Evolutionary conservation across 371 early-diverging fungal species (phyloP).

Genomic region (Apophysomyces elegans): DNA sequence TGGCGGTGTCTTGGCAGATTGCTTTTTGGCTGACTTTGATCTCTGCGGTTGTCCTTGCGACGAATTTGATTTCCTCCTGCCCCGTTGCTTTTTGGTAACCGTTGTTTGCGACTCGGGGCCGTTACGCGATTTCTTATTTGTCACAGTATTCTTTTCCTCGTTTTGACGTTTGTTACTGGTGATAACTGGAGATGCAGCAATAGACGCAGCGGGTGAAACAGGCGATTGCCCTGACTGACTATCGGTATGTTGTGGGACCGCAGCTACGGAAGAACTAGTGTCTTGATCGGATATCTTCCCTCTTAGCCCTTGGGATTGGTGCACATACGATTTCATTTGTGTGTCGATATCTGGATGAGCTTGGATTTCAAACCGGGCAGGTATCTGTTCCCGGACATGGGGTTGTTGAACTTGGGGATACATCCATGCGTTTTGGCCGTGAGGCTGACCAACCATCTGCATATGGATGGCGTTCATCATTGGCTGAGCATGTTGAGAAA

Average conservation of each 20-base stretch:
- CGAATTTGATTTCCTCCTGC: background rate
- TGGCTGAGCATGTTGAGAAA: background rate
- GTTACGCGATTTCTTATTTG: too few relatives aligned
- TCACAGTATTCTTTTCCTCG: background rate
- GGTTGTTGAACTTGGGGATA: background rate
- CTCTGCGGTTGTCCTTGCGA: background rate
- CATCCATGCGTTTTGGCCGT: background rate
- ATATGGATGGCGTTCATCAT: background rate
- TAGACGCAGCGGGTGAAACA: background rate
- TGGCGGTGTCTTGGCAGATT: background rate
- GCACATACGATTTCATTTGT: background rate
- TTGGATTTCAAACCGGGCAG: background rate
- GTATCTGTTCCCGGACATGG: constrained; percentile 13
- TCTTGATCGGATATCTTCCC: background rate
- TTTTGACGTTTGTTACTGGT: background rate
- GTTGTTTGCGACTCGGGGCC: too few relatives aligned
- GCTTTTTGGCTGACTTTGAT: background rate
- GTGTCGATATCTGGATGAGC: background rate
- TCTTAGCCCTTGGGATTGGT: background rate
- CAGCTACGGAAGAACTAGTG: background rate
- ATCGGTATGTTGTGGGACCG: background rate
- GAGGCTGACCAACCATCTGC: background rate
- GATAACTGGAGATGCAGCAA: background rate
- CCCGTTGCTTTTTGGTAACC: background rate
- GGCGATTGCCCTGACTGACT: background rate